These are phyloP conservation scores for Spencermartinsiella europaea DNA, from an alignment of 805 yeast genomes.

Conservation along the genomic window DNA sequence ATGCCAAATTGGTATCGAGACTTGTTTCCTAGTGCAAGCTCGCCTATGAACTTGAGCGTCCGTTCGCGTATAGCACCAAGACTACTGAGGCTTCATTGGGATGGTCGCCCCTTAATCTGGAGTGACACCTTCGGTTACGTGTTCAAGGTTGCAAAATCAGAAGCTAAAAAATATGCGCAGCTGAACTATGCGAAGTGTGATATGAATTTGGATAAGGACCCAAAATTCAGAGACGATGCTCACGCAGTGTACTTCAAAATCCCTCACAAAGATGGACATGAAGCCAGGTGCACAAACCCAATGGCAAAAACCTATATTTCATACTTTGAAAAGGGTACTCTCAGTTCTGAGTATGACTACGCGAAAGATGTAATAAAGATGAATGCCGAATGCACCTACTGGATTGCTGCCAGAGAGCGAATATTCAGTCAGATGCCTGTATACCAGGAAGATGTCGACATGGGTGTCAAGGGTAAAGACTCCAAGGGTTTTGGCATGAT, in stretches of 20 bases:
- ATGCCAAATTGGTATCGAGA: constrained; percentile 91
- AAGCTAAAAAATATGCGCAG: constrained; percentile 29
- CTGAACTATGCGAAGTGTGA: constrained; percentile 35
- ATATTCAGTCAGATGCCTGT: constrained; percentile 84
- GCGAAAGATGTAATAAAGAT: constrained; percentile 77
- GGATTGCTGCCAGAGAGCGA: constrained; percentile 88
- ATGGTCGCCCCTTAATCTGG: constrained; percentile 79
- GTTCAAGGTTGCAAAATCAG: constrained; percentile 48
- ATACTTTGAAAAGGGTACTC: constrained; percentile 65
- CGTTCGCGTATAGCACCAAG: constrained; percentile 74
- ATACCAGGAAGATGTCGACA: constrained; percentile 33
- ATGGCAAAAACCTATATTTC: constrained; percentile 71
- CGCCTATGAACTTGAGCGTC: constrained; percentile 56
- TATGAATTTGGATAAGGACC: constrained; percentile 14
- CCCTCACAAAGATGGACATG: constrained; percentile 85
- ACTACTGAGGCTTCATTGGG: constrained; percentile 77
- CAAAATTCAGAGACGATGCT: constrained; percentile 28
- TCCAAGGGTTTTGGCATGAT: constrained; percentile 55
- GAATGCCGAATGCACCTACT: constrained; percentile 78
- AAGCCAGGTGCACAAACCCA: constrained; percentile 64
- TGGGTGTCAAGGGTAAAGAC: constrained; percentile 16
- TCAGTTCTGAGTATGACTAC: constrained; percentile 63
- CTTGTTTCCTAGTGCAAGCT: constrained; percentile 36
- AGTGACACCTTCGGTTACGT: constrained; percentile 82
- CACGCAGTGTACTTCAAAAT: constrained; percentile 50